These are phyloP conservation scores for Ceratocystis huliohia DNA, from an alignment of 2,329 filamentous ascomycete species.

Conservation along the genomic window DNA sequence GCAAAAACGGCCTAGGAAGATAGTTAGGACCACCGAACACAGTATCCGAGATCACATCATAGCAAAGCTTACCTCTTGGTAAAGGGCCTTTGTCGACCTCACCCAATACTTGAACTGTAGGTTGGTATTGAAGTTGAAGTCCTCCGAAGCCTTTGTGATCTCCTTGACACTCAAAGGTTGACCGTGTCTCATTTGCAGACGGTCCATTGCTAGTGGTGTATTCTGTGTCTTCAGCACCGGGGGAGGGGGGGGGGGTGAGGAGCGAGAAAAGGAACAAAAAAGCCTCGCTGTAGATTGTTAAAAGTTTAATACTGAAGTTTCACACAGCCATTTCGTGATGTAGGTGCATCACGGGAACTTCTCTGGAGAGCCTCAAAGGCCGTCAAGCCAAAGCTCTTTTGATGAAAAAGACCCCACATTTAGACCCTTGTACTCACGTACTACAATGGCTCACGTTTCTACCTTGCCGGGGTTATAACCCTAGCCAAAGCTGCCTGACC, in stretches of 20 bases:
- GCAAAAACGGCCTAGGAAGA: conserved; percentile 62
- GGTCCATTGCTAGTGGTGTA: not conserved
- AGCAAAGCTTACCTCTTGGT: conserved; percentile 53
- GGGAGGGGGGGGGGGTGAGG: too few species aligned
- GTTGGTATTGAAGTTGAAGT: conserved; percentile 67
- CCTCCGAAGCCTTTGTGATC: conserved; percentile 60
- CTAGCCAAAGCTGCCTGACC: not conserved
- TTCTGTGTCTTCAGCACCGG: too few species aligned
- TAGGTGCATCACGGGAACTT: too few species aligned
- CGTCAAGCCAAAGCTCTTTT: not conserved
- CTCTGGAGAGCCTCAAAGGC: not conserved
- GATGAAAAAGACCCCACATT: not conserved
- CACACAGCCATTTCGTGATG: too few species aligned
- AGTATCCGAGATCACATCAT: not conserved
- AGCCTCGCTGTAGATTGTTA: not conserved
- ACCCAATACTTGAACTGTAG: conserved; percentile 73
- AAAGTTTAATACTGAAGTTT: not conserved
- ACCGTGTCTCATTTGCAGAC: conserved; percentile 6
- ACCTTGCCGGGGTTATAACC: not conserved
- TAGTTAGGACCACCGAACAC: not conserved
- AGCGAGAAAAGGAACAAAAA: not conserved
- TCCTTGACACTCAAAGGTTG: conserved; percentile 51
- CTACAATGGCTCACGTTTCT: too few species aligned
- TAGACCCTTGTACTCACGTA: too few species aligned
- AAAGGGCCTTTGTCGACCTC: conserved; percentile 63